Evolutionary conservation across 2,329 filamentous ascomycete species (phyloP).

Genomic region (Fusarium mangiferae): DNA sequence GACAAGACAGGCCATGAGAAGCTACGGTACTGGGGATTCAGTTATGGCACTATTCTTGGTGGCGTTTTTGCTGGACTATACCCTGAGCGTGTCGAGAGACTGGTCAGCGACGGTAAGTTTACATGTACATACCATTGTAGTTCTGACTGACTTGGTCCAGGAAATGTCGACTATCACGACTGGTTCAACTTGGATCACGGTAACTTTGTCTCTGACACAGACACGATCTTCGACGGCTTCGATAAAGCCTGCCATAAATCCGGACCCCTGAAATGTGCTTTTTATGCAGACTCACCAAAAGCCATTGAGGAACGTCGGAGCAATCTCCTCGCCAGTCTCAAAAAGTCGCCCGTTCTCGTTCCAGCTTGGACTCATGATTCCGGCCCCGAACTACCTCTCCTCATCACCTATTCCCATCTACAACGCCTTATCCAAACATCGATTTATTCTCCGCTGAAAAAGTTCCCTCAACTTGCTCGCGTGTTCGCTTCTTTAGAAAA

Average conservation of each 20-base stretch:
- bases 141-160: slow-evolving; percentile 22
- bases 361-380: slow-evolving; percentile 38
- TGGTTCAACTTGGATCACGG: slow-evolving; percentile 59
- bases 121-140: accelerated
- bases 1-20: slow-evolving; percentile 53
- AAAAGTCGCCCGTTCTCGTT: slow-evolving; percentile 56
- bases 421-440: slow-evolving; percentile 55
- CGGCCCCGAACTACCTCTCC: slow-evolving; percentile 55
- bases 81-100: slow-evolving; percentile 60
- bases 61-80: slow-evolving; percentile 63
- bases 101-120: slow-evolving; percentile 61
- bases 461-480: slow-evolving; percentile 55
- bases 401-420: slow-evolving; percentile 62
- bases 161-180: slow-evolving; percentile 65
- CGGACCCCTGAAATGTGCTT: slow-evolving; percentile 58
- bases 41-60: slow-evolving; percentile 64
- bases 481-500: slow-evolving; percentile 56
- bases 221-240: slow-evolving; percentile 64
- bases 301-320: slow-evolving; percentile 54
- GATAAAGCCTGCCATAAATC: slow-evolving; percentile 64
- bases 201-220: slow-evolving; percentile 64
- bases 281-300: slow-evolving; percentile 51
- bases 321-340: slow-evolving; percentile 54
- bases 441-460: slow-evolving; percentile 57
- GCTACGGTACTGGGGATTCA: slow-evolving; percentile 65